These are phyloP conservation scores for Lentinula novae-zelandiae DNA, from an alignment of 1,284 basidiomycete species.

Conservation along the genomic window DNA sequence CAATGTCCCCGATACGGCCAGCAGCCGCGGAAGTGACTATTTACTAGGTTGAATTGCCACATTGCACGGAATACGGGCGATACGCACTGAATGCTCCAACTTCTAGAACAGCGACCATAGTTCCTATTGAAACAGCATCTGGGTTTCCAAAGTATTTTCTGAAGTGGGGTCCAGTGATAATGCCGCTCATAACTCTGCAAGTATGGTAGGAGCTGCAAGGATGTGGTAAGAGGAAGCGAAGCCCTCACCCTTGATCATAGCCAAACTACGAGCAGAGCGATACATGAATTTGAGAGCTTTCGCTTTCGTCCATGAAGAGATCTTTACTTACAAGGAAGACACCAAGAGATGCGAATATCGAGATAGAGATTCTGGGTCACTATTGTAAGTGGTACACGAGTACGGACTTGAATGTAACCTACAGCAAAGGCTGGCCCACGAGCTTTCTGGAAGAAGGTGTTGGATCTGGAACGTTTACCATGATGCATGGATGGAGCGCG, in stretches of 20 bases:
- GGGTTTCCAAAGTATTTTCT: slow-evolving; percentile 81
- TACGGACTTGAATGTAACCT: slow-evolving; percentile 29
- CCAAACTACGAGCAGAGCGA: slow-evolving; percentile 58
- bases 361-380: slow-evolving; percentile 40
- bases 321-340: slow-evolving; percentile 72
- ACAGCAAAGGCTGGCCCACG: slow-evolving; percentile 79
- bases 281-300: neutral
- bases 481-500: slow-evolving; percentile 33
- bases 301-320: neutral
- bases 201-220: slow-evolving; percentile 5
- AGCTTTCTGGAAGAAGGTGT: slow-evolving; percentile 46
- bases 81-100: slow-evolving; percentile 85
- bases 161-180: slow-evolving; percentile 94
- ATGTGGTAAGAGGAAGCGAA: neutral
- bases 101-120: slow-evolving; percentile 91
- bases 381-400: neutral
- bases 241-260: slow-evolving; percentile 84
- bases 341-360: slow-evolving; percentile 83
- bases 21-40: slow-evolving; percentile 88
- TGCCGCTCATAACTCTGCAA: slow-evolving; percentile 80
- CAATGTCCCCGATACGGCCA: slow-evolving; percentile 82
- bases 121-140: slow-evolving; percentile 63
- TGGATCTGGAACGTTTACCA: slow-evolving; percentile 33
- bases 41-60: neutral
- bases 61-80: neutral